These are phyloP conservation scores for Cymbidium sinense DNA, from an alignment of 106 monocot genomes.

Conservation along the genomic window DNA sequence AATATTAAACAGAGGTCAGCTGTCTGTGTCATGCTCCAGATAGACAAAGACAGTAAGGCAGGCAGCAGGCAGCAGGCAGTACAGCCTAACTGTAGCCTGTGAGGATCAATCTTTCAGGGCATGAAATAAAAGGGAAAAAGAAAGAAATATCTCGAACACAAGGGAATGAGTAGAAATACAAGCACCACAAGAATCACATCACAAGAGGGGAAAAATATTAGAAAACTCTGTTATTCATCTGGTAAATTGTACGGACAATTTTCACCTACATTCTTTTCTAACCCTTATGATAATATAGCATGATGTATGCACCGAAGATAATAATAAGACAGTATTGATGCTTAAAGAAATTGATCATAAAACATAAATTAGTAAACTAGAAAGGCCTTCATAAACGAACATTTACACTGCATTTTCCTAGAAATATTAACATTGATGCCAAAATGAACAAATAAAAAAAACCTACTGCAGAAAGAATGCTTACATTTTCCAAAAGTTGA, in stretches of 20 bases:
- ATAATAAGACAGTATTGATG: neutral
- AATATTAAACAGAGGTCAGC: too few species aligned
- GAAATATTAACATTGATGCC: neutral
- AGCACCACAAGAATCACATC: neutral
- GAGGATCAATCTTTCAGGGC: too few species aligned
- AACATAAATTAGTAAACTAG: neutral
- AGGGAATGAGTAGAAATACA: neutral
- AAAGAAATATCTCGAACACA: too few species aligned
- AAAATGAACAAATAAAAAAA: neutral
- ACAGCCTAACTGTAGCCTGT: too few species aligned
- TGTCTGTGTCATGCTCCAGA: too few species aligned
- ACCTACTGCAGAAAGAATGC: conserved; percentile 16
- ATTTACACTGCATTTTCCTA: neutral
- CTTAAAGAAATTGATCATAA: neutral
- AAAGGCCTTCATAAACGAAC: neutral
- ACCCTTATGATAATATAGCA: neutral
- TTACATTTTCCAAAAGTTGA: conserved; percentile 81
- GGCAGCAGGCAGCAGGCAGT: too few species aligned
- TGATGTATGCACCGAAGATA: neutral
- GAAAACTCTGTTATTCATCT: neutral
- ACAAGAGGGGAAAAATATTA: neutral
- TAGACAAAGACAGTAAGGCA: too few species aligned
- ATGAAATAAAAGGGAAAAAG: too few species aligned
- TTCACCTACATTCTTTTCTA: neutral
- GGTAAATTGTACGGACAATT: neutral